Conservation (phyloP, 768 basidiomycete genomes). For the Hortiboletus flavorubellus region DNA sequence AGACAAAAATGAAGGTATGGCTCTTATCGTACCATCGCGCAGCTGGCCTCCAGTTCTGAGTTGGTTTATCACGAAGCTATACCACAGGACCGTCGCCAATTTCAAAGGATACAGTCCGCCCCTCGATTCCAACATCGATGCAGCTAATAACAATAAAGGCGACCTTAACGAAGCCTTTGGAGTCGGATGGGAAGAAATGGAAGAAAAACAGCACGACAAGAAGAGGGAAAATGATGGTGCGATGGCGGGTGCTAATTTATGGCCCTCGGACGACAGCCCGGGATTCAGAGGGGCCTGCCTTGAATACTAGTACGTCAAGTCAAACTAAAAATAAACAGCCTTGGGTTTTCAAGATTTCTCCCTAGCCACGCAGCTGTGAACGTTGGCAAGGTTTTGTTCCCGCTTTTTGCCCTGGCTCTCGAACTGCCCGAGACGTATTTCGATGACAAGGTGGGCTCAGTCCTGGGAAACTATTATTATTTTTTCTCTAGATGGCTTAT, state of each 20-base stretch:
- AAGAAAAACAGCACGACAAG: constrained; percentile 24
- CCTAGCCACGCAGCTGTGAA: constrained; percentile 48
- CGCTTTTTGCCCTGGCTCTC: constrained; percentile 67
- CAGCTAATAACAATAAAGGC: constrained; percentile 58
- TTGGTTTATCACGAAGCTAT: constrained; percentile 43
- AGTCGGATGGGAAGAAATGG: constrained; percentile 65
- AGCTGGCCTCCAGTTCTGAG: not conserved
- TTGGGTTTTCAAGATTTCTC: constrained; percentile 23
- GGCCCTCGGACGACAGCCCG: constrained; percentile 63
- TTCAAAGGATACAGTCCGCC: constrained; percentile 78
- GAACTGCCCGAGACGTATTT: constrained; percentile 60
- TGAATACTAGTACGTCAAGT: constrained; percentile 57
- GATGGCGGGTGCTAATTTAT: constrained; percentile 74
- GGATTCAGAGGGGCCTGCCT: constrained; percentile 59
- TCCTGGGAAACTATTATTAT: not conserved
- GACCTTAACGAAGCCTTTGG: constrained; percentile 93
- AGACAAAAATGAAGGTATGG: constrained; percentile 62
- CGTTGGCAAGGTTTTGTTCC: constrained; percentile 59
- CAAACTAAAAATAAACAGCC: constrained; percentile 14
- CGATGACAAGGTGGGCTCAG: constrained; percentile 54
- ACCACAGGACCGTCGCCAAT: constrained; percentile 61
- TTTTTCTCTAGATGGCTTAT: not conserved
- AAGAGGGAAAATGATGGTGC: constrained; percentile 42
- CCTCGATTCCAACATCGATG: constrained; percentile 71
- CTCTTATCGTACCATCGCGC: not conserved